phyloP scores from a whole-genome alignment of 306 rosid species.

The Fragaria ananassa region DNA sequence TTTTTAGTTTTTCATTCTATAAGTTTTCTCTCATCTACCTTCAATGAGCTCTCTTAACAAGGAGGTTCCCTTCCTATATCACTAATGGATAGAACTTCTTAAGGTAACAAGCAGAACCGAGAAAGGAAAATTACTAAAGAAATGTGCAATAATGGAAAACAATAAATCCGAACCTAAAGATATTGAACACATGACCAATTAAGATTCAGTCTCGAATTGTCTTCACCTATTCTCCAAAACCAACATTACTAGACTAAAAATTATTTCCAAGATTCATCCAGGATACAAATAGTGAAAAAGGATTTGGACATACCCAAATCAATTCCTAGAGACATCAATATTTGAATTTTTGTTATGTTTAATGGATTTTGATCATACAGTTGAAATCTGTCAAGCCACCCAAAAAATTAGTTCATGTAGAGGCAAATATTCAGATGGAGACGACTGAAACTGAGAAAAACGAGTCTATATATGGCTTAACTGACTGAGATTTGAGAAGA shows the following conservation, averaged over 20 bases:
- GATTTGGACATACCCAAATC: background rate
- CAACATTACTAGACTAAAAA: background rate
- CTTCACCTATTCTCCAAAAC: background rate
- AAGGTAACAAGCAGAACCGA: background rate
- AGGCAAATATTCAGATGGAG: background rate
- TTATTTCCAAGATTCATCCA: background rate
- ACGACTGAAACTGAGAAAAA: background rate
- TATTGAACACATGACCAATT: background rate
- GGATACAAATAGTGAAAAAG: background rate
- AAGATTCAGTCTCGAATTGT: background rate
- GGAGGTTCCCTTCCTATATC: background rate
- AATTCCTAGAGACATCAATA: background rate
- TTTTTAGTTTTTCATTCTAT: background rate
- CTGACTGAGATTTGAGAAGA: background rate
- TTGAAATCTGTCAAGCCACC: too few species aligned
- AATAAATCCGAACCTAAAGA: background rate
- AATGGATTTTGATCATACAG: background rate
- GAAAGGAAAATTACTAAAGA: background rate
- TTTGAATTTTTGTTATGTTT: background rate
- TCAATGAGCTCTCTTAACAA: background rate
- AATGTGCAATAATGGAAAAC: background rate
- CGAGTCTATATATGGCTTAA: too few species aligned
- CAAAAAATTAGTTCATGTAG: background rate
- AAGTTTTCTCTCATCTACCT: background rate
- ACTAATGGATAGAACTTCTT: background rate